These are phyloP conservation scores for Parmelia sp. DNA, from an alignment of 495 filamentous ascomycete species.

Conservation along the genomic window DNA sequence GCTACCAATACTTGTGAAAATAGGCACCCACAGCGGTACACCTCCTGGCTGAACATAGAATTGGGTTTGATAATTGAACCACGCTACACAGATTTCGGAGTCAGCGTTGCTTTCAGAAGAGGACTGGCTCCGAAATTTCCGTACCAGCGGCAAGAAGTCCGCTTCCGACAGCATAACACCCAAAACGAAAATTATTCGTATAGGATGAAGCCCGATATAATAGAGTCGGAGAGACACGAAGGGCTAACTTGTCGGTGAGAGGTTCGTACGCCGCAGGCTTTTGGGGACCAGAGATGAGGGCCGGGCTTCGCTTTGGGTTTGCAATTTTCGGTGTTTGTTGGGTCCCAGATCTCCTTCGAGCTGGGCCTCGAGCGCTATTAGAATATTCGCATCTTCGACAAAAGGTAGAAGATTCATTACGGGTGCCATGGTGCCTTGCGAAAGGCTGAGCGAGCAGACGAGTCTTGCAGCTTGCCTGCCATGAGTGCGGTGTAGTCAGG, in stretches of 20 bases:
- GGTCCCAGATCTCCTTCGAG: neutral
- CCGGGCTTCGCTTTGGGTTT: conserved; percentile 1
- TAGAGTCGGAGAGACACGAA: conserved; percentile 16
- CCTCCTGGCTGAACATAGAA: conserved; percentile 1
- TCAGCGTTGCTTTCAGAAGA: no score
- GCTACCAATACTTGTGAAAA: conserved; percentile 14
- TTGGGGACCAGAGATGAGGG: neutral
- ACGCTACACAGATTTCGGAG: no score
- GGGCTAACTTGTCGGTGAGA: conserved; percentile 20
- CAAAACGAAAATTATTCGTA: conserved; percentile 16
- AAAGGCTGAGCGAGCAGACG: neutral
- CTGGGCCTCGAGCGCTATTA: neutral
- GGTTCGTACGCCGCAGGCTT: conserved; percentile 17
- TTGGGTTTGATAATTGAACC: conserved; percentile 17
- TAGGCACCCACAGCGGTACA: conserved; percentile 16
- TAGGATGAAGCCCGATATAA: conserved; percentile 23
- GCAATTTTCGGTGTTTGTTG: neutral
- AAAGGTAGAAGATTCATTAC: neutral
- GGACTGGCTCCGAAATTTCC: no score
- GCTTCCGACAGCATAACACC: conserved; percentile 21
- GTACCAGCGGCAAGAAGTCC: conserved; percentile 14
- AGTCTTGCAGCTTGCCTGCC: conserved; percentile 8
- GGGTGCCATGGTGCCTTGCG: neutral
- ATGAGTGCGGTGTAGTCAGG: neutral
- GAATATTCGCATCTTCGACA: neutral